Evolutionary conservation across 257 asterid genomes (phyloP), one percentile per base, ranked within the genome.

Genomic region (Thymus quinquecostatus): DNA sequence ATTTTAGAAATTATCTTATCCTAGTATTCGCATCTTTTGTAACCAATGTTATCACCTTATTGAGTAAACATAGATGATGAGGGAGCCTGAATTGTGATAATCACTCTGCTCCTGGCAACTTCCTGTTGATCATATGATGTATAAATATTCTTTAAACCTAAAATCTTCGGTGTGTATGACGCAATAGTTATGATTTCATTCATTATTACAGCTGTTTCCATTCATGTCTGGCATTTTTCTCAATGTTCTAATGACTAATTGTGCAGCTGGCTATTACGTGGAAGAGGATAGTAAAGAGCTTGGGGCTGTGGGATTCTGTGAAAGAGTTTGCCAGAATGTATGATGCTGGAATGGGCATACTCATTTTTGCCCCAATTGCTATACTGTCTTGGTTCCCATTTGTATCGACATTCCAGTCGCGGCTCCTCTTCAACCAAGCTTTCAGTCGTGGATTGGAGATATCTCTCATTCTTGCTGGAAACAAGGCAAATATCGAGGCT

Each of bases 361-460:
- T 95, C 54, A 89, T 92, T 27, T 95, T 95, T 60, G 81, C 98
- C 27, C 99, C 99, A 4, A 89, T 95, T 45, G 99, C 98, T 14
- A 59, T 92, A 73, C 71, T 95, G 48, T 92, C 99, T 32, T 95
- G 98, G 99, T 92, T 95, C 82, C 99, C 99, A 0, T 95, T 95
- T 63, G 89, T 95, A 68, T 95, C 99, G 12, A 95, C 99, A 57
- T 95, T 95, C 93, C 99, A 95, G 71, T 95, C 99, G 1, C 98
- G 99, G 11, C 86, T 95, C 40, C 98, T 95, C 71, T 95, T 95
- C 66, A 95, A 95, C 93, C 98, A 95, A 83, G 99, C 99, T 4
- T 95, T 95, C 85, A 95, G 99, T 77, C 99, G 99, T 45, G 99
- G 99, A 14, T 72, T 95, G 86, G 99, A 95, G 88, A 95, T 95